Base-by-base conservation (phyloP, 768 basidiomycete species). In the Brasilioporus rufonigricans region DNA sequence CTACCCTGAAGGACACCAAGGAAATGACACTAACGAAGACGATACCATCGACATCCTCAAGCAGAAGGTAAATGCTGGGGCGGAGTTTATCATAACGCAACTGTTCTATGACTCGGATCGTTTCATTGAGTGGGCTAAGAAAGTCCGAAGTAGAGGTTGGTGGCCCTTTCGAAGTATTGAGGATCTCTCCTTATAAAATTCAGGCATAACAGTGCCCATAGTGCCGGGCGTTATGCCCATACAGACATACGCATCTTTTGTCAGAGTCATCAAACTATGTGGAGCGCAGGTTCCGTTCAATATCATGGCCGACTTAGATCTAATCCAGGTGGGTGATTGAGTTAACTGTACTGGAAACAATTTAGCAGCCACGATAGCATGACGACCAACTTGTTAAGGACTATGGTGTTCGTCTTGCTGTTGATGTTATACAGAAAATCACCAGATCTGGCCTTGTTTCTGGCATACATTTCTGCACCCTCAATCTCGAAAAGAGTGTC, bases 141-240 rank as follows among this genome's bases (percentile, higher is more conserved):
- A 81, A 65, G 81, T 94, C 45, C 77, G 93, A 56, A 75, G 73
- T 18, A 84, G 76, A 71, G 95, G 94, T 93, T 55, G 36, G 80
- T 44, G 31, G 21, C 11, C 24, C 12, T 29, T 45, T 16, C 19
- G 16, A 31, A 33, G 16, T 19, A 36, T n/a, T 26, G 2, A 32
- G 23, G 48, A 12, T 31, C 18, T 48, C 23, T 50, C 13, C 58
- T 65, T 29, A 68, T 33, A 1, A 2, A n/a, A 10, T 23, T 41
- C 64, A 95, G 97, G 95, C 31, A 93, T 99, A 65, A 80, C 71
- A 0, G 82, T 94, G 2, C 96, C 97, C 1, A 84, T 99, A 61
- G 87, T 99, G 56, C 93, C 97, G 10, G 93, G 95, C 12, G 84
- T 98, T 51, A 97, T 98, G 94, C 96, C 97, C 1, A 93, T 99